Evolutionary conservation across 2,329 filamentous ascomycete species (phyloP).

Genomic region (Ophiostoma ulmi): DNA sequence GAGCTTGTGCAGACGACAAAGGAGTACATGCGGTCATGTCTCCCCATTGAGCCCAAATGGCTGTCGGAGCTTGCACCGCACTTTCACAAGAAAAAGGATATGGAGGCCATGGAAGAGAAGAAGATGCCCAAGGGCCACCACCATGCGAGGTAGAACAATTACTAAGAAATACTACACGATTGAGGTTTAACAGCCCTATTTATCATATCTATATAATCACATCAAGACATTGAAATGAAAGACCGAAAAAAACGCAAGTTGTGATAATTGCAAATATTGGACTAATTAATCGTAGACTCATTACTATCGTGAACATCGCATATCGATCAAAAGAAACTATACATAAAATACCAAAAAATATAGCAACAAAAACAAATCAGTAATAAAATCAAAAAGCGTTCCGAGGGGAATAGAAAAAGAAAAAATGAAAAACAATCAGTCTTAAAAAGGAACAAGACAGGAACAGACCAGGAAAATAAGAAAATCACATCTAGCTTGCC

Average conservation of each 20-base stretch:
- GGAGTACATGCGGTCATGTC: constrained; percentile 86
- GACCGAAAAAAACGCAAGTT: not conserved
- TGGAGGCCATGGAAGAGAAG: constrained; percentile 76
- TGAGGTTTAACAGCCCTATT: not conserved
- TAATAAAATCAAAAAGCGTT: not conserved
- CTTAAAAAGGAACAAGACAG: not conserved
- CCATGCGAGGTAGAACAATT: not conserved
- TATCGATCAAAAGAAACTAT: not conserved
- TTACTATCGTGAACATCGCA: not conserved
- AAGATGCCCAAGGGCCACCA: constrained; percentile 45
- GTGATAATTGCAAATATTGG: not conserved
- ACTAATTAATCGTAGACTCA: not conserved
- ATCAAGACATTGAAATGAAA: not conserved
- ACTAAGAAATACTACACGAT: not conserved
- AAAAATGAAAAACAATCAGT: not conserved
- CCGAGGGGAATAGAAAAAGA: not conserved
- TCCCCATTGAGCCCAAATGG: constrained; percentile 82
- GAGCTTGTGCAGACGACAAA: constrained; percentile 77
- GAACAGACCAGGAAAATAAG: not conserved
- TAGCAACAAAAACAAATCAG: not conserved
- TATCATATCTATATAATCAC: not conserved
- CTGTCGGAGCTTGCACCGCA: constrained; percentile 86
- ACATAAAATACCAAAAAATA: not conserved
- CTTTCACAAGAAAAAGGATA: constrained; percentile 86
- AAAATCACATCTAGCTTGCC: constrained; percentile 9